These are phyloP conservation scores for Thelonectria rubi DNA, from an alignment of 2,329 filamentous ascomycete species.

Conservation along the genomic window DNA sequence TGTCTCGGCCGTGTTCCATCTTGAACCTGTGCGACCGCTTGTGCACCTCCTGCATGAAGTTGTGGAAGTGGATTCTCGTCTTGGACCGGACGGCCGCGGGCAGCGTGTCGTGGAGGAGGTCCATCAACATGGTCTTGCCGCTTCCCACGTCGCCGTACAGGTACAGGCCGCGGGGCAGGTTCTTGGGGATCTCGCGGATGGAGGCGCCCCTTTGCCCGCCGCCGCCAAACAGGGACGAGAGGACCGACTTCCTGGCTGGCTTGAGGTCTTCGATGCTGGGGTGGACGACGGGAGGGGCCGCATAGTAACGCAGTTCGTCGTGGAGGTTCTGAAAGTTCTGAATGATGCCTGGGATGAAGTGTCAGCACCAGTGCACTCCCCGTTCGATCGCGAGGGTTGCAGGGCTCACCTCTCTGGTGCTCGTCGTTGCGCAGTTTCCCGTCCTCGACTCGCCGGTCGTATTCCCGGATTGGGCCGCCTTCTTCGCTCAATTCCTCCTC, in stretches of 20 bases:
- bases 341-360: conserved; percentile 70
- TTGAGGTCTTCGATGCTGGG: conserved; percentile 78
- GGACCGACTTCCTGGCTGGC: conserved; percentile 61
- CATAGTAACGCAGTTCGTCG: conserved; percentile 79
- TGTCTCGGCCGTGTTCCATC: conserved; percentile 85
- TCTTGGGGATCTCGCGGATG: conserved; percentile 68
- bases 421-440: conserved; percentile 85
- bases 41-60: conserved; percentile 99
- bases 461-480: conserved; percentile 84
- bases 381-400: neutral
- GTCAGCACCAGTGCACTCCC: conserved; percentile 25
- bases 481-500: conserved; percentile 42
- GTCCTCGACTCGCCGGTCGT: conserved; percentile 79
- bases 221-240: conserved; percentile 70
- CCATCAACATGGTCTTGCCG: conserved; percentile 99
- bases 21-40: conserved; percentile 90
- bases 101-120: conserved; percentile 94
- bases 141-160: conserved; percentile 96
- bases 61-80: conserved; percentile 97
- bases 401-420: conserved; percentile 79
- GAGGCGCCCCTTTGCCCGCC: conserved; percentile 47
- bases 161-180: conserved; percentile 88
- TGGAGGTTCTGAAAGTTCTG: conserved; percentile 89
- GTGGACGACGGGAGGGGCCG: conserved; percentile 76
- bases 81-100: conserved; percentile 82